A percentile compares a stretch with the other conserved stretches of the same genome.
These are phyloP conservation scores for Canavalia gladiata DNA, from an alignment of 306 rosid species.

Conservation along the genomic window DNA sequence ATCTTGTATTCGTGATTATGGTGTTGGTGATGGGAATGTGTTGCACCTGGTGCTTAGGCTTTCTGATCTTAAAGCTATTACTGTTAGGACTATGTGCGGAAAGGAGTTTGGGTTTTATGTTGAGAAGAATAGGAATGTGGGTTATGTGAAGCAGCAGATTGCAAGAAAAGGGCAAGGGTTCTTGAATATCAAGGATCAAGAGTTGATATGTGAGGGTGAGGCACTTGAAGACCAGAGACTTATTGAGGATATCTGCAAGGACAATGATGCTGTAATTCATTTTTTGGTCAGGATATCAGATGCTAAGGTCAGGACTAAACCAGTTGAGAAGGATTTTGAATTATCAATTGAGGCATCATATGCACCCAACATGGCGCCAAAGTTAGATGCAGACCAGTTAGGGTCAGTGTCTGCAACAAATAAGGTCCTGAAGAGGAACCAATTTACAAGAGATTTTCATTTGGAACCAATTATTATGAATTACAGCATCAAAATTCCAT, in stretches of 20 bases:
- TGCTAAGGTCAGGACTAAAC: constrained; percentile 70
- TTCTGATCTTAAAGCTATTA: constrained; percentile 72
- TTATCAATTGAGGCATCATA: constrained; percentile 66
- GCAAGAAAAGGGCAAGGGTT: constrained; percentile 62
- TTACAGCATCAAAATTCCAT: constrained; percentile 50
- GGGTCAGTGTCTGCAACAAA: constrained; percentile 45
- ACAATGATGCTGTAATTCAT: constrained; percentile 64
- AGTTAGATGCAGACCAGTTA: constrained; percentile 41
- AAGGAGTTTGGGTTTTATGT: constrained; percentile 71
- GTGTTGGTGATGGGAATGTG: constrained; percentile 73
- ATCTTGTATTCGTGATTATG: constrained; percentile 73
- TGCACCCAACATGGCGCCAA: constrained; percentile 39
- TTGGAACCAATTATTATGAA: constrained; percentile 70
- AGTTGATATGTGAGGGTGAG: constrained; percentile 72
- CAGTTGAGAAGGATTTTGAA: constrained; percentile 68
- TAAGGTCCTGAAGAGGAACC: constrained; percentile 47
- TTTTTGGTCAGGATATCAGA: constrained; percentile 65
- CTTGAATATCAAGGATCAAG: constrained; percentile 68
- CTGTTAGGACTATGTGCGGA: constrained; percentile 71
- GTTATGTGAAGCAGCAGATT: constrained; percentile 76
- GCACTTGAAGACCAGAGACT: constrained; percentile 83
- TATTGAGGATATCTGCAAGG: constrained; percentile 70
- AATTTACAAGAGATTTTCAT: constrained; percentile 51
- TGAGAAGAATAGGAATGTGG: constrained; percentile 77
- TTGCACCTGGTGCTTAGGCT: constrained; percentile 74